phyloP scores from a whole-genome alignment of 1,284 basidiomycete species.

The Pseudozyma thailandica region DNA sequence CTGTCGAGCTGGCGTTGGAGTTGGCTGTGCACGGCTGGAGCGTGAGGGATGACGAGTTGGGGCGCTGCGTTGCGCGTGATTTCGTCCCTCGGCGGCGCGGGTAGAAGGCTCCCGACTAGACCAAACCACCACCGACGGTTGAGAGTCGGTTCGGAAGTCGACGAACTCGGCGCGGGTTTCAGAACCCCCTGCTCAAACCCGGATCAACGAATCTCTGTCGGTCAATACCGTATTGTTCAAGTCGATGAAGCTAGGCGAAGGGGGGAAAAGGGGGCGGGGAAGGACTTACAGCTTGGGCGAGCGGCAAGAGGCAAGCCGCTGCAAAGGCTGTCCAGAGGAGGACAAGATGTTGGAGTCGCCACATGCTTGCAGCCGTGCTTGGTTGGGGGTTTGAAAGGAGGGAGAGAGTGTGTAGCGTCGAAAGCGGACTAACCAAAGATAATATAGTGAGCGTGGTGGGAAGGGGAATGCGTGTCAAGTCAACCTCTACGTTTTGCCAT shows the following conservation, averaged over 20 bases:
- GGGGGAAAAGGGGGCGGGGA: background rate
- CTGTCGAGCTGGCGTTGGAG: background rate
- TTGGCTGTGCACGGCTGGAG: background rate
- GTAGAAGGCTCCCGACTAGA: background rate
- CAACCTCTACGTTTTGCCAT: too few species aligned
- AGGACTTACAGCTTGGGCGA: constrained; percentile 22
- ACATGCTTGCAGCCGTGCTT: background rate
- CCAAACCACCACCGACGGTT: constrained; percentile 1
- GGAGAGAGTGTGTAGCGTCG: background rate
- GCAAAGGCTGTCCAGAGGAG: constrained; percentile 5
- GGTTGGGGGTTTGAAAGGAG: background rate
- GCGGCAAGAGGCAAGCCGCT: constrained; percentile 6
- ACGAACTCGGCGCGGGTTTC: too few species aligned
- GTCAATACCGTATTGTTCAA: constrained; percentile 1
- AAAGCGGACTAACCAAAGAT: background rate
- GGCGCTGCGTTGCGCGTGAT: background rate
- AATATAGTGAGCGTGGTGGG: too few species aligned
- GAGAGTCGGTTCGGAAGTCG: too few species aligned
- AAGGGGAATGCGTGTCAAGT: too few species aligned
- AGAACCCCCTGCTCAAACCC: too few species aligned
- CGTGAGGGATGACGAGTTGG: background rate
- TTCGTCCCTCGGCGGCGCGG: background rate
- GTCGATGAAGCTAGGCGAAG: background rate
- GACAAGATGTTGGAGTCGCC: constrained; percentile 2
- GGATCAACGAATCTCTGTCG: constrained; percentile 1